Evolutionary conservation across 768 basidiomycete species (phyloP).

Genomic region (Rhodotorula toruloides): DNA sequence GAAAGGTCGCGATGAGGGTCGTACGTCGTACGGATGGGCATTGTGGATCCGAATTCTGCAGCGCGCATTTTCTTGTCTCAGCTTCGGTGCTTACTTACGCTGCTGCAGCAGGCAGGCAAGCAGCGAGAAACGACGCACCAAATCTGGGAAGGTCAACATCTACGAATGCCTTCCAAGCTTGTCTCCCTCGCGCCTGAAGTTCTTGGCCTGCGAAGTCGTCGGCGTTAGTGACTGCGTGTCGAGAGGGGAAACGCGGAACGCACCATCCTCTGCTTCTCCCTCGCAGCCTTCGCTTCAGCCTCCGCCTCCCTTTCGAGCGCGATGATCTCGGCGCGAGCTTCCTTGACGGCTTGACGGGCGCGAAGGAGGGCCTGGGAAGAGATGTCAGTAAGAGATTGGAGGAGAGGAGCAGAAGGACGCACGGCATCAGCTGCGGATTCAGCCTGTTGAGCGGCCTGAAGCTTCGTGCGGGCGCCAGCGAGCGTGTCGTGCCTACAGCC

Average conservation of each 20-base stretch:
- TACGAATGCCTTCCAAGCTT: constrained; percentile 5
- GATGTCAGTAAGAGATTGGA: no score
- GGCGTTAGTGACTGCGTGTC: neutral
- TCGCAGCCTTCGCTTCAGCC: constrained; percentile 2
- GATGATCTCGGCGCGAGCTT: constrained; percentile 12
- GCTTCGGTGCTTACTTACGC: no score
- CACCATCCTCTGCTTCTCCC: constrained; percentile 1
- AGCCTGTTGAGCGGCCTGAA: constrained; percentile 3
- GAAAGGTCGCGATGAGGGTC: no score
- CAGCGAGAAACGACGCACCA: no score
- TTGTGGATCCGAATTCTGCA: no score
- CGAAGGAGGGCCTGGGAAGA: constrained; percentile 6
- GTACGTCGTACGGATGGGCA: no score
- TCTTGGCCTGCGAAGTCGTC: neutral
- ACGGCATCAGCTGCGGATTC: constrained; percentile 17
- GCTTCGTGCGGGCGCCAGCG: neutral
- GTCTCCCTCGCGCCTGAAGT: neutral
- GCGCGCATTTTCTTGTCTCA: no score
- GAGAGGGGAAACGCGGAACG: neutral
- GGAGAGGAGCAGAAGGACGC: neutral
- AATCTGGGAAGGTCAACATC: no score
- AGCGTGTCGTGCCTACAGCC: constrained; percentile 9
- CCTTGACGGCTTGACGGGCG: constrained; percentile 2
- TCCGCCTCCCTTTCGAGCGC: constrained; percentile 21
- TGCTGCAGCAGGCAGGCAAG: no score